Conservation (phyloP, 495 filamentous ascomycete species). For the Penicillium cataractarum region DNA sequence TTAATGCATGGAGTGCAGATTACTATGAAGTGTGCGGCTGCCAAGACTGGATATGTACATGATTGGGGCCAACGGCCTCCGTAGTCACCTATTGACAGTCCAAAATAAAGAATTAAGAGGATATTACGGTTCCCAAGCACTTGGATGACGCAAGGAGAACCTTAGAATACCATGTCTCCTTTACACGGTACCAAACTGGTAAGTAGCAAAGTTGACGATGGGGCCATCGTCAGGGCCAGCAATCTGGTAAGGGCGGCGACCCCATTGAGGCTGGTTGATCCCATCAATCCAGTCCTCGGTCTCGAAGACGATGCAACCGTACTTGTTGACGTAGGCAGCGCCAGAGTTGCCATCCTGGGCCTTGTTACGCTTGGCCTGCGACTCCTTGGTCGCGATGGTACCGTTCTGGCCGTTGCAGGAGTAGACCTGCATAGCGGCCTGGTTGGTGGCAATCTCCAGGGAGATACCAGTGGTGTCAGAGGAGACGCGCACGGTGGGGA, state of each 20-base stretch:
- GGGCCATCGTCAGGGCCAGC: slow-evolving; percentile 64
- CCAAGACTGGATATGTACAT: slow-evolving; percentile 6
- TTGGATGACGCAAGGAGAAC: neutral
- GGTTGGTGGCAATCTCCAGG: slow-evolving; percentile 73
- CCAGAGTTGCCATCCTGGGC: slow-evolving; percentile 40
- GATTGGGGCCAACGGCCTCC: neutral
- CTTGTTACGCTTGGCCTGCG: slow-evolving; percentile 55
- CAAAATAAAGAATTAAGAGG: slow-evolving; percentile 4
- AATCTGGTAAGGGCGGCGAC: slow-evolving; percentile 60
- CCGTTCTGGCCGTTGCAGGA: slow-evolving; percentile 73
- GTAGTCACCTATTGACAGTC: slow-evolving; percentile 10
- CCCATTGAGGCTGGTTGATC: slow-evolving; percentile 82
- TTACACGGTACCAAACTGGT: slow-evolving; percentile 56
- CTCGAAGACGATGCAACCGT: slow-evolving; percentile 73
- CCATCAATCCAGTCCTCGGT: slow-evolving; percentile 73
- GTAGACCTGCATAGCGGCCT: slow-evolving; percentile 79
- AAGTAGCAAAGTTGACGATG: slow-evolving; percentile 67
- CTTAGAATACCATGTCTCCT: neutral
- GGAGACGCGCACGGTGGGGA: slow-evolving; percentile 62
- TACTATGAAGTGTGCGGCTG: slow-evolving; percentile 9
- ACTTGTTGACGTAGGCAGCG: slow-evolving; percentile 54
- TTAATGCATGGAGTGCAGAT: neutral
- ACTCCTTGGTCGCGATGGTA: slow-evolving; percentile 55
- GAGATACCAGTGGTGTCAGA: slow-evolving; percentile 67
- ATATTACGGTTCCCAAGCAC: slow-evolving; percentile 6